These are phyloP conservation scores for Penicillium crustosum DNA, from an alignment of 2,329 filamentous ascomycete genomes.

Conservation along the genomic window DNA sequence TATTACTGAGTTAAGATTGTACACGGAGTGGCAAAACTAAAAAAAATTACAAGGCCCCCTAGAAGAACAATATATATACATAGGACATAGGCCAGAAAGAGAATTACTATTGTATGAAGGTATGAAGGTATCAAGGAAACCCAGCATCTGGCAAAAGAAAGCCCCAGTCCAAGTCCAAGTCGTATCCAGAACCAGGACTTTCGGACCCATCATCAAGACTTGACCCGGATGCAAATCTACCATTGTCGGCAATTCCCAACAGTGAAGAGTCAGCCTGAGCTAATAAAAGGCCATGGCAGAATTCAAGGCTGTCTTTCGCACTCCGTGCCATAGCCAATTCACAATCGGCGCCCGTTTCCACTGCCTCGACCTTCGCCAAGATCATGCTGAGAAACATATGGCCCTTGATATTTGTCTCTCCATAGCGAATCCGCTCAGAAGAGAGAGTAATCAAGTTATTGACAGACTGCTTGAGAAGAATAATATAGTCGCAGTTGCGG, in stretches of 20 bases:
- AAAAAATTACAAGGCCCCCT: neutral
- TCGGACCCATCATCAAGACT: neutral
- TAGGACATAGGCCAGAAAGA: neutral
- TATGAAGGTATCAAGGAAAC: neutral
- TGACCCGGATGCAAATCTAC: neutral
- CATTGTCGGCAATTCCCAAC: neutral
- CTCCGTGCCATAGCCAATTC: neutral
- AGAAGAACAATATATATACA: neutral
- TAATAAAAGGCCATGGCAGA: neutral
- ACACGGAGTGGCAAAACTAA: neutral
- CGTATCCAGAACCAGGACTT: neutral
- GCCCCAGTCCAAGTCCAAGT: neutral
- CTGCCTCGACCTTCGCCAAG: neutral
- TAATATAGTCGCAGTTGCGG: neutral
- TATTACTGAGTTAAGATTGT: too few relatives aligned
- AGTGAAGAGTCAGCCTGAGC: neutral
- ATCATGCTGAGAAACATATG: neutral
- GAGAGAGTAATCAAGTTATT: neutral
- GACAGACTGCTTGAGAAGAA: neutral
- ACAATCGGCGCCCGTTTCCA: neutral
- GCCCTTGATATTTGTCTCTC: neutral
- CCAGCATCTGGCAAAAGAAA: neutral
- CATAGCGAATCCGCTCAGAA: neutral
- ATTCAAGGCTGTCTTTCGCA: neutral
- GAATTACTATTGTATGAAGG: neutral